Evolutionary conservation across 768 basidiomycete genomes (phyloP), one percentile per base, ranked within the genome.

Genomic region (Mycena vulgaris): DNA sequence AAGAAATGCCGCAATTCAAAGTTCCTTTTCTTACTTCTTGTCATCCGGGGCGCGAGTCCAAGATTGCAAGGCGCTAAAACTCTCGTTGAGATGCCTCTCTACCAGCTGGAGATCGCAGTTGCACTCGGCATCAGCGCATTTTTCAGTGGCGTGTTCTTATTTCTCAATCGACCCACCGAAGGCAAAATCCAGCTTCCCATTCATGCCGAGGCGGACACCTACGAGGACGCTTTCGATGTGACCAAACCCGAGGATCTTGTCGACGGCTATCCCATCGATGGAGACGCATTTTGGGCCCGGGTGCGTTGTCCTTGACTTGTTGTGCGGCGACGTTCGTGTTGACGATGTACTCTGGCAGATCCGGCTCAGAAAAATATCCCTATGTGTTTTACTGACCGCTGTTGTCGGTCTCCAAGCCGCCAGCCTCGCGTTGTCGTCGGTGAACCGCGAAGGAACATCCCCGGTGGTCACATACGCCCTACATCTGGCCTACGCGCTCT

Each of bases 201-300:
- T 13, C 75, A 80, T 66, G 74, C 76, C 17, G 75, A 75, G 2
- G n/a, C n/a, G 8, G 75, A 75, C 21, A 74, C 47, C 68, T 68
- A 59, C 68, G 59, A 78, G 16, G 92, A 93, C 74, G 89, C 91
- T 14, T 93, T 93, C 75, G 88, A 90, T 76, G 90, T 95, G n/a
- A 87, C 89, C 23, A 89, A 77, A n/a, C 88, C 90, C 11, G 91
- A 92, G 76, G 94, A 95, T 73, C 72, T 88, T 39, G 68, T 90
- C 16, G 90, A 93, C 69, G 93, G 93, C 5, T 86, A 87, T 60
- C 90, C 93, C 10, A 82, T 93, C 45, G 80, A 92, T 27, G 90
- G 87, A 59, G 83, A 82, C 5, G 79, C 66, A 4, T 94, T 94
- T 78, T 91, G 90, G 90, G 72, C 75, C n/a, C 80, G 82, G 79